These are phyloP conservation scores for Pseudogymnoascus sp. DNA, from an alignment of 2,329 filamentous ascomycete genomes.

Conservation along the genomic window DNA sequence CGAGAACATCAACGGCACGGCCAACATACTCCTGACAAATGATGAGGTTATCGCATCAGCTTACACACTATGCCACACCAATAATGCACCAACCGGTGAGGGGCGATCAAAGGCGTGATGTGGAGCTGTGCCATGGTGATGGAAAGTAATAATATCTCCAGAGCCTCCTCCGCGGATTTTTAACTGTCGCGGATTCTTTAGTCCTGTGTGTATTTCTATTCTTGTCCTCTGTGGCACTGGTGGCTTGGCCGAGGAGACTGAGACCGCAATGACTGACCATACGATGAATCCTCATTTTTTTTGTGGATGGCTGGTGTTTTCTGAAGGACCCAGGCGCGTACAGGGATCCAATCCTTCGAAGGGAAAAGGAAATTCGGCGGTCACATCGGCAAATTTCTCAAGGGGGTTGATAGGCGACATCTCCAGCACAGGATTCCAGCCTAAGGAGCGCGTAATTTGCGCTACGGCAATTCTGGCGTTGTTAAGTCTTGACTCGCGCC, in stretches of 20 bases:
- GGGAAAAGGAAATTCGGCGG: background rate
- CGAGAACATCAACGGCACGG: background rate
- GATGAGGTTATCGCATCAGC: background rate
- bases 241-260: slow-evolving; percentile 4
- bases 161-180: background rate
- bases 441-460: slow-evolving; percentile 2
- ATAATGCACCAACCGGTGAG: background rate
- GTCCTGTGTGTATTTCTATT: background rate
- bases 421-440: background rate
- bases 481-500: background rate
- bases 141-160: background rate
- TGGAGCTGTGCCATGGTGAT: background rate
- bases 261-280: background rate
- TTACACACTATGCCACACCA: background rate
- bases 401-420: background rate
- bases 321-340: background rate
- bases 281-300: background rate
- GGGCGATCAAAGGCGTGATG: background rate
- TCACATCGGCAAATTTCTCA: background rate
- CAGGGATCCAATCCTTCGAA: background rate
- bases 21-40: background rate
- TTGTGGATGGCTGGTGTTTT: background rate
- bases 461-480: background rate
- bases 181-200: background rate
- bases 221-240: background rate